Base-by-base conservation (phyloP, 176 grass and related monocot species). In the Canna indica region DNA sequence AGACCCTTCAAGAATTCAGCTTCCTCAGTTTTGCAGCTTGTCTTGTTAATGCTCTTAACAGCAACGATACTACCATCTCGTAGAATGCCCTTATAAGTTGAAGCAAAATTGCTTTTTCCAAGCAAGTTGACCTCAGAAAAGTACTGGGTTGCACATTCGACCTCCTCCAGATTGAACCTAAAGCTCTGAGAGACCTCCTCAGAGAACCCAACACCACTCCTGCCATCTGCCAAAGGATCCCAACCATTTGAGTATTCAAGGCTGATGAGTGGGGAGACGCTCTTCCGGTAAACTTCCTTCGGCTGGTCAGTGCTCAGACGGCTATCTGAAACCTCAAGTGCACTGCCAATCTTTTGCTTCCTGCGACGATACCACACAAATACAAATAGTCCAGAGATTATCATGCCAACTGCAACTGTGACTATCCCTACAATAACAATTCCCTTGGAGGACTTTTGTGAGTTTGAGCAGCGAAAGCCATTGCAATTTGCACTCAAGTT, bases 341-440 rank as follows among this genome's bases (percentile, higher is more conserved):
- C 90, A 75, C 94, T 99, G 36, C 94, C 73, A 58, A 99, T 99
- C 80, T 81, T 99, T 69, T 99, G 94, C 77, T 99, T 99, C 78
- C 81, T 85, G 25, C 94, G 76, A 2, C 94, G 86, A 36, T 90
- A 99, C 73, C 82, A 90, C 0, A 81, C 63, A 72, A 92, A 90
- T 6, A 82, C 78, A 68, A 92, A 90, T 29, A 88, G 32, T 7
- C 84, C 82, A 0, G 71, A 86, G 47, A 99, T 78, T 33, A 74
- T 42, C 11, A 64, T 78, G 67, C 79, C 81, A 41, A 85, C 75
- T 54, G 78, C 68, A 5, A 88, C 45, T 3, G 77, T 84, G 63
- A 99, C 64, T 24, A 77, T 29, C 58, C 84, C 94, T 2, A 93
- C 73, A 59, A 87, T 67, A 75, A 90, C 48, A 56, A 75, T 81